phyloP scores from a whole-genome alignment of 345 rosid genomes.

The Citrus trifoliata region DNA sequence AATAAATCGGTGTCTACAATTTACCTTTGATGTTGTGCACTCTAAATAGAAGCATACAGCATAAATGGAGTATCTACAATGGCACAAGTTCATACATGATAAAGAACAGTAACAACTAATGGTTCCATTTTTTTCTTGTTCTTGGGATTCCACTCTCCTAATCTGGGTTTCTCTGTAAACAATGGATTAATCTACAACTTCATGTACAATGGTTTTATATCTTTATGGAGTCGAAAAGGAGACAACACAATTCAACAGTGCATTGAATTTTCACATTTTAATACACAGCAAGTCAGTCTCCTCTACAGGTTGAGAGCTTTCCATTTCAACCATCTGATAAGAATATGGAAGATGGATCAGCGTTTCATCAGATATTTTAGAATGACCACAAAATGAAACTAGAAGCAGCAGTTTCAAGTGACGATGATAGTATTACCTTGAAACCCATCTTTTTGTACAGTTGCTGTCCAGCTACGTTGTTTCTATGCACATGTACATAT shows the following conservation, averaged over 20 bases:
- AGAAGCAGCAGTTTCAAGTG: neutral
- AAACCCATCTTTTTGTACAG: slow-evolving; percentile 68
- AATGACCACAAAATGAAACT: slow-evolving; percentile 5
- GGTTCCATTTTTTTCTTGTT: neutral
- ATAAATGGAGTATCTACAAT: neutral
- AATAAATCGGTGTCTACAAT: no score
- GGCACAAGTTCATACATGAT: slow-evolving; percentile 1
- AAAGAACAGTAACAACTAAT: neutral
- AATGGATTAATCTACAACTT: slow-evolving; percentile 1
- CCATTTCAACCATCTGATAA: slow-evolving; percentile 61
- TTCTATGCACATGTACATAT: slow-evolving; percentile 71
- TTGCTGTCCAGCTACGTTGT: slow-evolving; percentile 59
- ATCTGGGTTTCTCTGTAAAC: neutral
- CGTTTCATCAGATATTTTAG: neutral
- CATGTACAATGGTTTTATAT: neutral
- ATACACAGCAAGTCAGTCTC: slow-evolving; percentile 61
- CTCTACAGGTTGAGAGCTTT: slow-evolving; percentile 37
- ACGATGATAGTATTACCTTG: slow-evolving; percentile 43
- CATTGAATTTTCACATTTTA: slow-evolving; percentile 21
- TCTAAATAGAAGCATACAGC: neutral
- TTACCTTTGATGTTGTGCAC: neutral
- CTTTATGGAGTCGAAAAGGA: neutral
- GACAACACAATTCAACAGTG: slow-evolving; percentile 1
- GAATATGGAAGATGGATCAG: slow-evolving; percentile 10
- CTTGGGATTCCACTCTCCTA: neutral